Evolutionary conservation across 1,284 basidiomycete genomes (phyloP), one percentile per base, ranked within the genome.

Genomic region (Trametes hirsuta): DNA sequence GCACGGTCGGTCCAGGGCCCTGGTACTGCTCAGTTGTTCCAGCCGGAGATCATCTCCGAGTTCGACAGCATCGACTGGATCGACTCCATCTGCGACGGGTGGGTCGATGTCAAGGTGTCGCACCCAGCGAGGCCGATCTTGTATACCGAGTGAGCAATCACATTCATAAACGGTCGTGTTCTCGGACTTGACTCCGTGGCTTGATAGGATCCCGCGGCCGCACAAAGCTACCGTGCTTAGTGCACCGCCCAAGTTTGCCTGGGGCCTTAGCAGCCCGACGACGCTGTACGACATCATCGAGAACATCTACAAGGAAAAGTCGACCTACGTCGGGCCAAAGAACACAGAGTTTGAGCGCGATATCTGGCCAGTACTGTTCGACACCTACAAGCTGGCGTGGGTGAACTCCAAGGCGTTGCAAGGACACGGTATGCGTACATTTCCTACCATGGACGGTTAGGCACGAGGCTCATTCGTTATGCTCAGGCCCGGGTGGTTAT

Each of bases 231-330:
- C 62, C n/a, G 65, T 76, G 8, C 56, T 73, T 8, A 60, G 62
- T 22, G 71, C 67, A 9, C 70, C 74, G 5, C 74, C 75, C 3
- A 73, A 75, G 45, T 76, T 72, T 52, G 71, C 73, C 0, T 69
- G 66, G 50, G 72, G 72, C 10, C 67, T 74, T 22, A 59, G 70
- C n/a, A 58, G 68, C 5, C 72, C 73, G 21, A 74, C 74, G 3
- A 67, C 73, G 4, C 59, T 76, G 22, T 74, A 71, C 52, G 74
- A 76, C 54, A 51, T 74, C 25, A 66, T 76, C 42, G 74, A 73
- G 53, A 66, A 75, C 36, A 59, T 75, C n/a, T 75, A 75, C 53
- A 64, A 72, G 36, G 51, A 58, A 15, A 37, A 59, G 11, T 58
- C 44, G 22, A 35, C 46, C 10, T 53, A 51, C 39, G 47, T 65